Evolutionary conservation across 1,284 basidiomycete genomes (phyloP), one percentile per base, ranked within the genome.

Genomic region (Sporisorium iseilematis-ciliati): DNA sequence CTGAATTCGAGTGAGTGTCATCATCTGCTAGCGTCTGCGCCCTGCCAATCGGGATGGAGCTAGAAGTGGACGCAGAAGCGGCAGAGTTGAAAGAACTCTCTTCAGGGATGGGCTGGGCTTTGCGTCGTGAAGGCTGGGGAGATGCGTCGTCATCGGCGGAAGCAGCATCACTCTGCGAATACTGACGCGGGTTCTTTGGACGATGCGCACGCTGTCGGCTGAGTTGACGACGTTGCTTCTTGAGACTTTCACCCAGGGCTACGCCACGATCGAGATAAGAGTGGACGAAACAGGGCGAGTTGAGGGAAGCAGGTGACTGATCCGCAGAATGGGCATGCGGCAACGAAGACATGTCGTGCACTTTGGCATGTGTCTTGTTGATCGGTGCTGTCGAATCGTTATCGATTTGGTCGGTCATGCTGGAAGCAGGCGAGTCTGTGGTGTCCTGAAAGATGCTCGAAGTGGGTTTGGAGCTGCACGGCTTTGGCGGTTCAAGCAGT

Each of bases 241-340:
- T 75, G 54, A 75, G 63, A 20, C 43, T 57, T 16, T 78, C 73
- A n/a, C 71, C 73, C 8, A 69, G 67, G 11, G 68, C 65, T 5
- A 80, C 68, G 16, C 66, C 79, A 20, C 61, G 66, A 43, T 80
- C 79, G 21, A 80, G 65, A 38, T 78, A 72, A 2, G 77, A 79
- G 42, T 80, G 79, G n/a, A 80, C 77, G 31, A 79, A 80, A 51
- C 79, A 80, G 5, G 79, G 79, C n/a, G 73, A 71, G 40, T 55
- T 65, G 29, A 76, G 50, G 11, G 60, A 53, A 18, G 59, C 35
- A 25, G 62, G 18, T 4, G 61, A 14, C 25, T 68, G 71, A 10
- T 61, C 61, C 14, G 65, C 43, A 18, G 65, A 10, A 21, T 59
- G 57, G 2, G 54, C 41, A 38, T 75, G 72, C 26, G 66, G 66